These are phyloP conservation scores for Fusarium mundagurra DNA, from an alignment of 2,329 filamentous ascomycete species.

Conservation along the genomic window DNA sequence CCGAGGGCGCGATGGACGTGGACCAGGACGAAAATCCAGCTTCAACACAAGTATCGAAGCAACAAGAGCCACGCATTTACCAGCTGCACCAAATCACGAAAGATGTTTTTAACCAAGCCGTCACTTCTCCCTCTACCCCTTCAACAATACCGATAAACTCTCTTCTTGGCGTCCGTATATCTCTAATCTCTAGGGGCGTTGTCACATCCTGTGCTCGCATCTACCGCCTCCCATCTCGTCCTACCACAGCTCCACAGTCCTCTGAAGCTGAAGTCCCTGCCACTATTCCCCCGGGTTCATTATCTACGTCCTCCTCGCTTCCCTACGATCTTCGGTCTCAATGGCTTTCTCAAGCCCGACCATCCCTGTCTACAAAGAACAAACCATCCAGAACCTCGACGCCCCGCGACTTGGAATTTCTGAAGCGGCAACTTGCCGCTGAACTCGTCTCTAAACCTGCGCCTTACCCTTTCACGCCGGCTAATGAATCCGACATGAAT, in stretches of 20 bases:
- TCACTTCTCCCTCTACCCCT: slow-evolving; percentile 31
- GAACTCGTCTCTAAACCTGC: slow-evolving; percentile 55
- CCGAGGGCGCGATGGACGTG: slow-evolving; percentile 47
- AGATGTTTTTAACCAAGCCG: slow-evolving; percentile 46
- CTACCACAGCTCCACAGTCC: slow-evolving; percentile 35
- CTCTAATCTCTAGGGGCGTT: slow-evolving; percentile 74
- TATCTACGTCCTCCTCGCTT: slow-evolving; percentile 38
- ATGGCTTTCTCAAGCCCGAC: slow-evolving; percentile 73
- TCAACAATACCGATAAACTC: slow-evolving; percentile 48
- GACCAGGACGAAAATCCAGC: slow-evolving; percentile 33
- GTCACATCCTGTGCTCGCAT: slow-evolving; percentile 79
- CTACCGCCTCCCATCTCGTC: slow-evolving; percentile 75
- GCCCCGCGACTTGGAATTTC: slow-evolving; percentile 48
- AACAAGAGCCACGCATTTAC: slow-evolving; percentile 8
- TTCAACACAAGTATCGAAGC: background rate
- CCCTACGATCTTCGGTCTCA: slow-evolving; percentile 66
- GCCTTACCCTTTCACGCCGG: slow-evolving; percentile 47
- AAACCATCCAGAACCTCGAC: slow-evolving; percentile 24
- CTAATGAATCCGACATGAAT: slow-evolving; percentile 52
- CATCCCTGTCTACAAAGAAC: background rate
- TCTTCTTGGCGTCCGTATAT: slow-evolving; percentile 72
- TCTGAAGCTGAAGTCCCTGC: slow-evolving; percentile 58
- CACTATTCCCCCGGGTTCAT: slow-evolving; percentile 48
- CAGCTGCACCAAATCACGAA: slow-evolving; percentile 41
- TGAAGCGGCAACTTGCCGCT: slow-evolving; percentile 57